Base-by-base conservation (phyloP, 176 grass and related monocot species). In the Cenchrus purpureus region DNA sequence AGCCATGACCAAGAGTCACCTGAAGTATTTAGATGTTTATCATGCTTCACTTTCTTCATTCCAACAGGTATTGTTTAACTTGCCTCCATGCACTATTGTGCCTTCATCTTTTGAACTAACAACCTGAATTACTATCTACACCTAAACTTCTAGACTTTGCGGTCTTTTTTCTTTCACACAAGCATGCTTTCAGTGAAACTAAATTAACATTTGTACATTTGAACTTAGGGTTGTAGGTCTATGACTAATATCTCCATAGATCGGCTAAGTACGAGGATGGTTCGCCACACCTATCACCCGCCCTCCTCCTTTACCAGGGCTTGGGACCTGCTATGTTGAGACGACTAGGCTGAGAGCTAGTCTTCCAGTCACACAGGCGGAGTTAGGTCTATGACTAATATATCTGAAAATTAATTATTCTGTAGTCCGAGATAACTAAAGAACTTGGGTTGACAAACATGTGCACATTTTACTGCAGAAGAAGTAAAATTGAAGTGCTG, bases 41-140 rank as follows among this genome's bases (percentile, higher is more conserved):
- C 93, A 79, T 98, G 97, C 88, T 94, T 95, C 55, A 87, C 85
- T 44, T 99, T 96, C 84, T 96, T 99, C 86, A 89, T 91, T 66
- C 93, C 90, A 82, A 89, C 86, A 92, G 97, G 97, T 99, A 88
- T 86, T 17, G 11, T 81, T 86, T 44, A 28, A 12, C 12, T 61
- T 65, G 12, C 10, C 34, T 76, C 32, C 12, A 19, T 13, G 11
- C 43, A 82, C 74, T 31, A 48, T 59, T 43, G 37, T 42, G 25
- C n/a, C 5, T 75, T 57, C 58, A 44, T 65, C 67, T 8, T 10
- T 8, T 78, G 34, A 61, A 71, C 29, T 77, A 78, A 69, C 16
- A 50, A 29, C 7, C n/a, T 50, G 37, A 78, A 32, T 49, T 42
- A 61, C 22, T 61, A n/a, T 78, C 4, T 60, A 63, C 8, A 53